Evolutionary conservation across 805 yeast species (phyloP), one percentile per base, ranked within the genome.

Genomic region (Kregervanrija pseudodelftensis): DNA sequence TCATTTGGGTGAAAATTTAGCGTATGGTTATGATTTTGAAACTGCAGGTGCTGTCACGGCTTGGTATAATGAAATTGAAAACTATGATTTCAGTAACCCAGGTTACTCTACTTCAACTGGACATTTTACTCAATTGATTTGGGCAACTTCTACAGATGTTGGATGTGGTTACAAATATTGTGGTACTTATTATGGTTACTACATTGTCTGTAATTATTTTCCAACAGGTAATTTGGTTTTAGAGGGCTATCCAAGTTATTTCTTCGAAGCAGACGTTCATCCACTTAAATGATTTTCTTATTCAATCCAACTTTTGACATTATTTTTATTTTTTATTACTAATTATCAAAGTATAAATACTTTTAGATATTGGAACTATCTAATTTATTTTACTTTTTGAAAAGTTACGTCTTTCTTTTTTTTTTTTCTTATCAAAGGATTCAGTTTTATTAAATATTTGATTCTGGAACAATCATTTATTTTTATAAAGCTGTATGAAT

Each of bases 111-210:
- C 57, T 30, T 56, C 65, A 11, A 78, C 89, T 37, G 91, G 91
- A 40, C 95, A 87, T 64, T 87, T 85, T 66, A 84, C 95, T 15
- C 93, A 85, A 61, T 67, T 86, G 39, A 77, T 86, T 31, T 86
- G 95, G 95, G 73, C 70, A 51, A 61, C 67, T 28, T 68, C 86
- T 30, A 69, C 79, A 9, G 61, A 69, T 50, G 45, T 86, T 12
- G 95, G 95, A 14, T 86, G 95, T 67, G 93, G 83, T 43, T 67
- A 70, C 62, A 80, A 77, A 58, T 60, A 72, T 51, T 85, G 95
- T 67, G 59, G 55, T 13, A 47, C 64, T n/a, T 49, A 56, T 39
- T 57, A 56, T 46, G 64, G 76, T 47, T 77, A 77, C 50, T 83
- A 82, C 63, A 66, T 85, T 49, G 78, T 83, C 47, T 85, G 93